A percentile compares a stretch with the other conserved stretches of the same genome.
These are phyloP conservation scores for Blastocystis sp. DNA, from an alignment of 352 stramenopile genomes.

Conservation along the genomic window DNA sequence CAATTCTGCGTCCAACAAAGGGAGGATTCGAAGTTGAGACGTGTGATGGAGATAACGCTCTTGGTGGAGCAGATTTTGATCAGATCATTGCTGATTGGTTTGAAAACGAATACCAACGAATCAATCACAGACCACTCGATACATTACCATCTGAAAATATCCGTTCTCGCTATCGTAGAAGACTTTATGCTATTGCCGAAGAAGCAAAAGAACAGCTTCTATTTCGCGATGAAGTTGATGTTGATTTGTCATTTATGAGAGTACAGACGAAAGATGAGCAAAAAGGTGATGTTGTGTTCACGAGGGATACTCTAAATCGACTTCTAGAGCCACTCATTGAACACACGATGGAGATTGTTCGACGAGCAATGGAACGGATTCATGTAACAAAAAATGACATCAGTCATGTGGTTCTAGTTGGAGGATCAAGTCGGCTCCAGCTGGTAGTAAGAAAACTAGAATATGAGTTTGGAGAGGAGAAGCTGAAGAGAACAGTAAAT, in stretches of 20 bases:
- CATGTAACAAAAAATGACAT: slow-evolving; percentile 69
- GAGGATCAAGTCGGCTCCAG: slow-evolving; percentile 70
- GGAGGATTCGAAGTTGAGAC: slow-evolving; percentile 73
- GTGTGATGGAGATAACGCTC: slow-evolving; percentile 81
- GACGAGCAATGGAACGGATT: not conserved
- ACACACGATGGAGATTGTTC: not conserved
- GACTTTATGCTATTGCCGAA: not conserved
- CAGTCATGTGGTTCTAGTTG: slow-evolving; percentile 76
- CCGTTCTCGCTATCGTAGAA: not conserved
- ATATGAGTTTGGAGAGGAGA: not conserved
- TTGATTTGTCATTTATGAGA: not conserved
- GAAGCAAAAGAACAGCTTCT: not conserved
- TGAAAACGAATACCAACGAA: not conserved
- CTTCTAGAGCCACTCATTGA: not conserved
- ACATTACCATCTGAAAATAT: not conserved
- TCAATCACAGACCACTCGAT: not conserved
- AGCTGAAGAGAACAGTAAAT: not conserved
- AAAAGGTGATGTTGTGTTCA: slow-evolving; percentile 86
- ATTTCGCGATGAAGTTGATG: not conserved
- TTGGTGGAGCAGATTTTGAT: slow-evolving; percentile 82
- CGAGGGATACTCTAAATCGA: not conserved
- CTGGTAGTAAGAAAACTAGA: not conserved
- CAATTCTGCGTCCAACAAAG: not conserved
- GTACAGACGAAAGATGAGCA: not conserved
- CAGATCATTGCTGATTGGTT: not conserved